Base-by-base conservation (phyloP, 768 basidiomycete species). In the Lactarius pseudohatsudake region DNA sequence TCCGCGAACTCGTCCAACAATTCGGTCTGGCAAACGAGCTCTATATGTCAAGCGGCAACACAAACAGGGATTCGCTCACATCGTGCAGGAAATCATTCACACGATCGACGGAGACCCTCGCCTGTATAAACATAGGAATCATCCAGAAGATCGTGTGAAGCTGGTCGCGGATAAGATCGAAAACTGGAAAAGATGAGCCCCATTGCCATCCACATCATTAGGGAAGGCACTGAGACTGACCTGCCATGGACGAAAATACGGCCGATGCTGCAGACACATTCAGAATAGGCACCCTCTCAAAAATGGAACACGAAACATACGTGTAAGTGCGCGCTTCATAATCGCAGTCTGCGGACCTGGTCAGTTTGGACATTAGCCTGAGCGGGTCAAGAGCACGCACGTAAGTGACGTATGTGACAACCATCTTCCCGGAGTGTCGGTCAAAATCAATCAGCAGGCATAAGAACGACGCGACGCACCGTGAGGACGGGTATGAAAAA, bases 91-190 rank as follows among this genome's bases (percentile, higher is more conserved):
- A 82, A 34, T 75, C 74, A 69, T 78, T 74, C 36, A 81, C 68
- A 43, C 81, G 79, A 54, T 76, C 72, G 7, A 81, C 41, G 20
- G 79, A 79, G 38, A 82, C 81, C 67, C 76, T 77, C 56, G 75
- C 76, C 53, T 72, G 66, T 32, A 74, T 72, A 41, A 76, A 43
- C 38, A 36, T 16, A 13, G 75, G 74, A 3, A 75, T 58, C 57
- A 72, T 54, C 65, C 47, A 74, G 55, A 75, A 75, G 18, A 71
- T 62, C n/a, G 26, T 36, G 64, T 71, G 71, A 54, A 74, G 70
- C 54, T 77, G 76, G n/a, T 75, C 75, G 41, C 77, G 75, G 58
- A 82, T 64, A 55, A 79, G 70, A 60, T 80, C 80, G 67, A 82
- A 82, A 6, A 81, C 80, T 77, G 41, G 26, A 56, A 18, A 30